Evolutionary conservation across 164 flowering plant species (phyloP).

Genomic region (Buxus sempervirens): DNA sequence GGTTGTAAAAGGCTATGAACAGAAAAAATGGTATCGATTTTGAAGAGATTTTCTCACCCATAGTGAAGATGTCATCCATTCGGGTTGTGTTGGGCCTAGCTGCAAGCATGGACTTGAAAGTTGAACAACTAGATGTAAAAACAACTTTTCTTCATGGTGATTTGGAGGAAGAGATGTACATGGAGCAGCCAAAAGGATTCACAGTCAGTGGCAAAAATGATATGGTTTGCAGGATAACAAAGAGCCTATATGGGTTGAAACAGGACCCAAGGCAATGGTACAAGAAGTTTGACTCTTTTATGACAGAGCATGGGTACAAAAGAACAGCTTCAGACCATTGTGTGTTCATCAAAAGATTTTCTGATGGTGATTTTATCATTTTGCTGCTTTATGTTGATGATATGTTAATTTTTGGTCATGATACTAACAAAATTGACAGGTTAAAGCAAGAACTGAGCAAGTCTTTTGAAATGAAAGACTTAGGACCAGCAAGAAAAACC

Average conservation of each 20-base stretch:
- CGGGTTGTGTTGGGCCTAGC: background rate
- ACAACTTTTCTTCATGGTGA: conserved; percentile 1
- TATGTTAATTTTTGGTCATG: background rate
- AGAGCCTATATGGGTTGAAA: background rate
- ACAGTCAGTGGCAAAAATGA: background rate
- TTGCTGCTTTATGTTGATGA: background rate
- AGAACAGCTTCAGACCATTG: background rate
- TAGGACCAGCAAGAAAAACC: background rate
- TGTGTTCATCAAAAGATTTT: background rate
- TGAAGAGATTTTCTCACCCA: background rate
- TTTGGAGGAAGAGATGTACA: conserved; percentile 2
- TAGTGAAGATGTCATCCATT: background rate
- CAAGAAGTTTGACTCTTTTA: background rate
- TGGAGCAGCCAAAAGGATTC: background rate
- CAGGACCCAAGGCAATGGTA: background rate
- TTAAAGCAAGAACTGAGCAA: background rate
- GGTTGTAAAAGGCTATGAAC: background rate
- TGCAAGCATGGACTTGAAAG: background rate
- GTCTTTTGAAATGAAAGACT: background rate
- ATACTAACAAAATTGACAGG: background rate
- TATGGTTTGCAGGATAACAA: background rate
- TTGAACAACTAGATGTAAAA: background rate
- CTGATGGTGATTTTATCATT: background rate
- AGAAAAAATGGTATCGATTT: background rate
- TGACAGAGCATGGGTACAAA: background rate